These are phyloP conservation scores for Ceraceosorus guamensis DNA, from an alignment of 1,284 basidiomycete genomes.

Conservation along the genomic window DNA sequence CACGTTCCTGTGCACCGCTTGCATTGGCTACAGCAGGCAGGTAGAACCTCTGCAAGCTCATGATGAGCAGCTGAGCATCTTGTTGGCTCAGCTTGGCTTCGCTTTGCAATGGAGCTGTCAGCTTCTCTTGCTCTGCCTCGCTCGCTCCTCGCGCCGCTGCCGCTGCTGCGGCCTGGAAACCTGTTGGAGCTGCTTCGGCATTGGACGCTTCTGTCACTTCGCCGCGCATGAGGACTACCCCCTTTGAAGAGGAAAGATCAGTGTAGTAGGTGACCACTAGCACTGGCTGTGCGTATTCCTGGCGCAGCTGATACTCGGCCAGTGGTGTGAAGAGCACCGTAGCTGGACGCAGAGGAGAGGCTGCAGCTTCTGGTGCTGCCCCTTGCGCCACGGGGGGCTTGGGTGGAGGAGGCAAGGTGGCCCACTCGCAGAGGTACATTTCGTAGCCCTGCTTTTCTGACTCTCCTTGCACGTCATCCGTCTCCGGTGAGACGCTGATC, in stretches of 20 bases:
- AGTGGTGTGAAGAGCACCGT: conserved; percentile 84
- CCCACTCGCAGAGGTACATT: conserved; percentile 46
- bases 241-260: conserved; percentile 73
- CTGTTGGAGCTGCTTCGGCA: conserved; percentile 20
- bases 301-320: conserved; percentile 83
- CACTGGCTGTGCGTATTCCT: conserved; percentile 81
- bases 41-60: conserved; percentile 44
- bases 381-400: conserved; percentile 43
- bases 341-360: conserved; percentile 14
- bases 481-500: conserved; percentile 16
- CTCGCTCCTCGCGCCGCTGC: conserved; percentile 58
- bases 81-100: conserved; percentile 58
- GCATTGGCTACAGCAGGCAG: conserved; percentile 13
- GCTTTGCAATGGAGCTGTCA: conserved; percentile 61
- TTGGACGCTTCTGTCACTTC: conserved; percentile 65
- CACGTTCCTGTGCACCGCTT: conserved; percentile 15
- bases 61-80: conserved; percentile 37
- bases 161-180: conserved; percentile 50
- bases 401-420: conserved; percentile 19
- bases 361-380: neutral
- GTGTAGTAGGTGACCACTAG: conserved; percentile 87
- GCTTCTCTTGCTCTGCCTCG: conserved; percentile 10
- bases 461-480: conserved; percentile 6
- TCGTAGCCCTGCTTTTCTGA: conserved; percentile 33
- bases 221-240: conserved; percentile 77